Evolutionary conservation across 2,329 filamentous ascomycete genomes (phyloP).

Genomic region (Penicillium corylophilum): DNA sequence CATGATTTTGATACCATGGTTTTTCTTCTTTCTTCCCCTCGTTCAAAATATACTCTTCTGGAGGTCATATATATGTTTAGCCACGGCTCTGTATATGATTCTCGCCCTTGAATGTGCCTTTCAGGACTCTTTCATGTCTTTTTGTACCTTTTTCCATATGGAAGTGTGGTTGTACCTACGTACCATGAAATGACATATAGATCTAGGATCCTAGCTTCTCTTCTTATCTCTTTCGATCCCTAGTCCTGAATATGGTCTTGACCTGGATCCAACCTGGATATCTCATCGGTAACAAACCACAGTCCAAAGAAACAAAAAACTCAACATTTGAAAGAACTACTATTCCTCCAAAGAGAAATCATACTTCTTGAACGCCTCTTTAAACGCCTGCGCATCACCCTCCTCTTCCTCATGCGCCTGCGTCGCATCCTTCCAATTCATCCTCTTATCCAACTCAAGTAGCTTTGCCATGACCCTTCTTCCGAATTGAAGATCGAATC

Average conservation of each 20-base stretch:
- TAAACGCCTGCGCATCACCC: conserved; percentile 74
- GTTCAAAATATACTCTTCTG: neutral
- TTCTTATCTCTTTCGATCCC: no score
- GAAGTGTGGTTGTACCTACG: neutral
- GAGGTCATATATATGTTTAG: neutral
- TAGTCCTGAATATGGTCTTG: no score
- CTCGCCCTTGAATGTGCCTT: neutral
- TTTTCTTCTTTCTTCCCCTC: neutral
- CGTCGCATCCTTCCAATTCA: conserved; percentile 79
- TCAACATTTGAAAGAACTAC: conserved; percentile 16
- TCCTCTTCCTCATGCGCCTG: conserved; percentile 78
- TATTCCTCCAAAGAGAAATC: conserved; percentile 66
- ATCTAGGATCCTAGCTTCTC: no score
- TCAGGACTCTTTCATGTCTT: neutral
- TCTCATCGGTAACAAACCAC: no score
- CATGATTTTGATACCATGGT: conserved; percentile 16
- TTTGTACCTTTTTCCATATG: neutral
- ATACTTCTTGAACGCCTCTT: conserved; percentile 76
- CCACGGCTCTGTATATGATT: neutral
- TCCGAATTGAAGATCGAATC: conserved; percentile 90
- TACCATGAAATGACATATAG: neutral
- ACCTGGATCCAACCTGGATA: no score
- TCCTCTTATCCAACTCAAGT: conserved; percentile 72
- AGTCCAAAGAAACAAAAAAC: neutral
- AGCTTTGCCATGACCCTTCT: conserved; percentile 85